Base-by-base conservation (phyloP, 2,329 filamentous ascomycete species). In the Monilinia vaccinii-corymbosi region DNA sequence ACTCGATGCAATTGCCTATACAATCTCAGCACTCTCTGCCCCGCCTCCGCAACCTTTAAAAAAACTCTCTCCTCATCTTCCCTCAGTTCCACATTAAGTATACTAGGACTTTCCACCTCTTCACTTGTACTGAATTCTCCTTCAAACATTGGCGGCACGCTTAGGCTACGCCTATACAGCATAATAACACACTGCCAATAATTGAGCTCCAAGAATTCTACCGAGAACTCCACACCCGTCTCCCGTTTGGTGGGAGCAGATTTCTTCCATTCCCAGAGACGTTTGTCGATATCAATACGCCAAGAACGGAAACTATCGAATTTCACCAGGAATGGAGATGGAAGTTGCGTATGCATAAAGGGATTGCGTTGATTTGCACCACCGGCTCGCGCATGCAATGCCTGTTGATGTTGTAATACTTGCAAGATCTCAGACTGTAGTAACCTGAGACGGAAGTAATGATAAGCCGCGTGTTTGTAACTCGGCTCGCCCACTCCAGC, bases 111-210 rank as follows among this genome's bases (percentile, higher is more conserved):
- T 66, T 85, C 81, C 36, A 87, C 82, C 66, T 87, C 84, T 61
- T 81, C 81, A 5, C 82, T 81, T 1, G 83, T 83, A 67, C 83
- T 81, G 66, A 85, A 85, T 74, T 97, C 93, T 58, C 85, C 85
- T 58, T 92, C 90, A 61, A 97, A 85, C 69, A 91, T 85, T 45
- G 88, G 84, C 0, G 93, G 93, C 21, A 96, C 89, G 52, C 89
- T 88, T 63, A 96, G 75, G 72, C 91, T 94, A 73, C 96, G 93
- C 59, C 93, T 81, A 72, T 97, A 97, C 23, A 97, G 81, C 87
- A 97, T 91, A 66, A 97, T 95, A 62, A 97, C 86, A 4, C 91
- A 91, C 72, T 97, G 93, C 92, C 93, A 97, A 74, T 97, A 97
- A 73, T 97, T 97, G 62, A 97, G 80, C 68, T 97, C 91, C 5